A percentile compares a stretch with the other conserved stretches of the same genome.
Evolutionary conservation across 2,329 filamentous ascomycete species (phyloP).

Genomic region (Annulohypoxylon truncatum): DNA sequence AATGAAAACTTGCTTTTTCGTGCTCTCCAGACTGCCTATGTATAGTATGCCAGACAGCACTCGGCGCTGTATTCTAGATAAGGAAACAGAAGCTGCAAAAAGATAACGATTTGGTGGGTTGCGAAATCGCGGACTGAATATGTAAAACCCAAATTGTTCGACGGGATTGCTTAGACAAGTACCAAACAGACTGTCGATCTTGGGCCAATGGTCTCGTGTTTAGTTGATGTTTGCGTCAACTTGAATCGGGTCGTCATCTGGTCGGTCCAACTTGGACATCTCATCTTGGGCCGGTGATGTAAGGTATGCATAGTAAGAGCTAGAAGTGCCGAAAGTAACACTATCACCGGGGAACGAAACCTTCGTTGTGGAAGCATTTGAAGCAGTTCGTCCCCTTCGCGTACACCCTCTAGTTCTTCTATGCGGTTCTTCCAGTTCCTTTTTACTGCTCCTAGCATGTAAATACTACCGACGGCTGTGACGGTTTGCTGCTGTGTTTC

Average conservation of each 20-base stretch:
- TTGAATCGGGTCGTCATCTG: not conserved
- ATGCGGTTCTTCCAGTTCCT: not conserved
- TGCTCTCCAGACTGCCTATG: not conserved
- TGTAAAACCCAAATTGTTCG: not conserved
- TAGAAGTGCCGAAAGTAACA: conserved; percentile 23
- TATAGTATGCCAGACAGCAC: conserved; percentile 5
- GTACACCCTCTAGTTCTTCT: conserved; percentile 5
- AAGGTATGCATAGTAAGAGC: not conserved
- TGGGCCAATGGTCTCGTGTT: not conserved
- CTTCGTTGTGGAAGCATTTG: conserved; percentile 20
- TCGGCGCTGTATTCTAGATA: conserved; percentile 2
- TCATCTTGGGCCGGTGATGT: not conserved
- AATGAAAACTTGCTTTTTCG: conserved; percentile 8
- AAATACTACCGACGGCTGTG: conserved; percentile 5
- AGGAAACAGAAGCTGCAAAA: conserved; percentile 1
- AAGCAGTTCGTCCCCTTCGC: conserved; percentile 18
- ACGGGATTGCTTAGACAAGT: not conserved
- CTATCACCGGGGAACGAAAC: not conserved
- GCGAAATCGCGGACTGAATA: not conserved
- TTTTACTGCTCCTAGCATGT: not conserved
- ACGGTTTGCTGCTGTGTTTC: conserved; percentile 34
- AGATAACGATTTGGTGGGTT: not conserved
- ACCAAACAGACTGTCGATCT: not conserved
- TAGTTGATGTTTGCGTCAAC: conserved; percentile 12
- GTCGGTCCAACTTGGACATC: not conserved